These are phyloP conservation scores for Podaxis sp. DNA, from an alignment of 768 basidiomycete species.

Conservation along the genomic window DNA sequence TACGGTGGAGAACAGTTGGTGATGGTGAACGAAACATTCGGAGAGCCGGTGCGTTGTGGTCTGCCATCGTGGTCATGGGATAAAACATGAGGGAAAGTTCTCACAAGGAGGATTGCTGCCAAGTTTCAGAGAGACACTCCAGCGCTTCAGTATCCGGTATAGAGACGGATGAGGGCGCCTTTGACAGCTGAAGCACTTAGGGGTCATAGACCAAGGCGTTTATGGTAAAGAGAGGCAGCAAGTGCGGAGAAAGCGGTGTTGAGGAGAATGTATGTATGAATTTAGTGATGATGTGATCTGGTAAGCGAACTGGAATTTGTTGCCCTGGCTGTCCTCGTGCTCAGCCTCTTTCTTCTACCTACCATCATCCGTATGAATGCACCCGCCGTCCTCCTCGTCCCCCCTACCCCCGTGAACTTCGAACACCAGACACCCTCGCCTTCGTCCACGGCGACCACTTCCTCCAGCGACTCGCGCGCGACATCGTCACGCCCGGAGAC, in stretches of 20 bases:
- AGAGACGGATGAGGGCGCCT: not conserved
- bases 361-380: conserved; percentile 31
- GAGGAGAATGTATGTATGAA: not conserved
- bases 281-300: conserved; percentile 1
- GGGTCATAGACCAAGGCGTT: not conserved
- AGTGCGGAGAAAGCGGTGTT: not conserved
- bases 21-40: not conserved
- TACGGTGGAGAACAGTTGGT: not conserved
- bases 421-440: conserved; percentile 17
- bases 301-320: not conserved
- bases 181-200: not conserved
- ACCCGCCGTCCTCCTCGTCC: conserved; percentile 36
- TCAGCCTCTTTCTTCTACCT: conserved; percentile 3
- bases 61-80: not conserved
- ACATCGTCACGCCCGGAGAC: conserved; percentile 32
- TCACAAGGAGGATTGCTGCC: not conserved
- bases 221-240: not conserved
- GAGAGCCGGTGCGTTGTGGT: not conserved
- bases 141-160: not conserved
- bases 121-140: conserved; percentile 3
- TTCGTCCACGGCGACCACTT: conserved; percentile 25
- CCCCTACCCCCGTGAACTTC: conserved; percentile 29
- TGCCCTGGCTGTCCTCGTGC: not conserved
- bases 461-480: conserved; percentile 29
- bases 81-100: not conserved